phyloP scores from a whole-genome alignment of 2,329 filamentous ascomycete genomes.

The Xylaria sp. region DNA sequence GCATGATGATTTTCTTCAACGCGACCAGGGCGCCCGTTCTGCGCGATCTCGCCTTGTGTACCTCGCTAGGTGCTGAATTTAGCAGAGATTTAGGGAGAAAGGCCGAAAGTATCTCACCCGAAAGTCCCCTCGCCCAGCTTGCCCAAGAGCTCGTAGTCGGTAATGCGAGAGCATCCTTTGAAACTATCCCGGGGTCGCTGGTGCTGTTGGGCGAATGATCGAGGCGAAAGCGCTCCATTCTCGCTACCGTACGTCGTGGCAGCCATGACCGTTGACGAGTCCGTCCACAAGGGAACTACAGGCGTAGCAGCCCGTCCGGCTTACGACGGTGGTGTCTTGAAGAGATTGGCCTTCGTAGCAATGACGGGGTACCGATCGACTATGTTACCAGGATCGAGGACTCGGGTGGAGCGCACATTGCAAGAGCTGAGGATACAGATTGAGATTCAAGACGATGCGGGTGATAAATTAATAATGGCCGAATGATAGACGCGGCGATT shows the following conservation, averaged over 20 bases:
- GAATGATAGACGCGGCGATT: no score
- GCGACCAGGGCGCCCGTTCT: slow-evolving; percentile 79
- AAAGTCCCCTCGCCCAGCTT: slow-evolving; percentile 97
- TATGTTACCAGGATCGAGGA: slow-evolving; percentile 4
- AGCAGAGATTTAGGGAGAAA: slow-evolving; percentile 28
- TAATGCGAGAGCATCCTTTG: slow-evolving; percentile 81
- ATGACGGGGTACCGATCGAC: neutral
- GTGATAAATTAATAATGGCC: neutral
- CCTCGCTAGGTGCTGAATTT: slow-evolving; percentile 63
- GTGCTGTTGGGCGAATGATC: slow-evolving; percentile 62
- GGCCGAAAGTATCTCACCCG: slow-evolving; percentile 62
- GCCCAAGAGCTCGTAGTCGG: slow-evolving; percentile 77
- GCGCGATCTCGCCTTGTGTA: slow-evolving; percentile 84
- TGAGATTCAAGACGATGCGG: neutral
- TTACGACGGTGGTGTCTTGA: neutral
- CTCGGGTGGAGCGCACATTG: slow-evolving; percentile 13
- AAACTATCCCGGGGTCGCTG: slow-evolving; percentile 67
- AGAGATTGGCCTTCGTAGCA: neutral
- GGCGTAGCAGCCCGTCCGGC: neutral
- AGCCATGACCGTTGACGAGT: slow-evolving; percentile 13
- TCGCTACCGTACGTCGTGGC: slow-evolving; percentile 27
- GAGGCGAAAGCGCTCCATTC: slow-evolving; percentile 54
- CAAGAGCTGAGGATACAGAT: slow-evolving; percentile 3
- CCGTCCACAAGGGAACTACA: neutral
- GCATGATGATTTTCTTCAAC: slow-evolving; percentile 98